Evolutionary conservation across 768 basidiomycete species (phyloP), one percentile per base, ranked within the genome.

Genomic region (Mrakia blollopis): DNA sequence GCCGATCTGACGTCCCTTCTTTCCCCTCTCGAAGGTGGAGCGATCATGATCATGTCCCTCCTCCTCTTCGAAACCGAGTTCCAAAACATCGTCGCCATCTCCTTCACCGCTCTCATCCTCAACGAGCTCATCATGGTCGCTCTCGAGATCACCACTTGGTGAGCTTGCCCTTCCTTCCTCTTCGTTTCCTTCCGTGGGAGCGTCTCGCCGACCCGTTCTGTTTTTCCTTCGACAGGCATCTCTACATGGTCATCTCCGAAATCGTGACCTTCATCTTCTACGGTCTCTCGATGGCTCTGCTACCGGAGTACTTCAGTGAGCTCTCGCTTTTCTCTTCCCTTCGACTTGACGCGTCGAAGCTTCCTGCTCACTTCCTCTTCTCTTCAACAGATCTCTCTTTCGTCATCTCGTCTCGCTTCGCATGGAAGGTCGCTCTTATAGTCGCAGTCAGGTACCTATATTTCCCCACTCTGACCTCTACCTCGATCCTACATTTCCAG

Each of bases 91-190:
- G 97, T 99, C 41, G 91, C 96, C 28, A 99, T 98, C 80, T 98
- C 97, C 0, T 99, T 97, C 83, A 97, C 95, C 1, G 93, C 97
- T 0, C 86, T 98, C 75, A 89, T 99, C 79, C 86, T 98, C 39
- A 99, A 99, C 82, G 97, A 98, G 82, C 89, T 99, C 71, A 94
- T 98, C 84, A 99, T 98, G 97, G 97, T 98, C 65, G 94, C 95
- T 2, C 84, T 98, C 80, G 95, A 98, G 84, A 94, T 98, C 77
- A 98, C 95, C 4, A 98, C 93, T 79, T 99, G 96, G 96, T 93
- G 80, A 74, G 86, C 80, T 37, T 16, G 37, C 37, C 32, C 30
- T 72, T 61, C 41, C 39, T 30, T 52, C 14, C 37, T 30, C 14
- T 8, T 62, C 0, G n/a, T 4, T n/a, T 52, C 28, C 23, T 8